phyloP scores from a whole-genome alignment of 306 rosid genomes.

The Vigna radiata region DNA sequence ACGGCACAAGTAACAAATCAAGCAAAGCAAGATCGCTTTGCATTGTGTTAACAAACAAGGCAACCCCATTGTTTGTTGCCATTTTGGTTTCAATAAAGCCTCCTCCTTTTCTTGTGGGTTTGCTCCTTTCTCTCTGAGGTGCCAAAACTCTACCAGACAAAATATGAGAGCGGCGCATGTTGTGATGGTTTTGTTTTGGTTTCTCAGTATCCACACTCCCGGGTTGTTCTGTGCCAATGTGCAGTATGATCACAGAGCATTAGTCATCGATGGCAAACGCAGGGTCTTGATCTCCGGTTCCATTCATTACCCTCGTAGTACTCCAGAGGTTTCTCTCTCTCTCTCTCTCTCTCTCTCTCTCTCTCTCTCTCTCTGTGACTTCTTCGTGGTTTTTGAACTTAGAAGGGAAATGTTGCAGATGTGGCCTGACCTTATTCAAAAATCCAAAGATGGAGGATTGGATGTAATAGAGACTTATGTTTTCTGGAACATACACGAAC shows the following conservation, averaged over 20 bases:
- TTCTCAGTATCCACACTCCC: slow-evolving; percentile 53
- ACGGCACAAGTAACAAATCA: slow-evolving; percentile 8
- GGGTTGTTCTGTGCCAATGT: slow-evolving; percentile 64
- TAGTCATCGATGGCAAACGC: slow-evolving; percentile 88
- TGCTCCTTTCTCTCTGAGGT: slow-evolving; percentile 7
- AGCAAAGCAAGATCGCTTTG: slow-evolving; percentile 2
- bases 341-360: neutral
- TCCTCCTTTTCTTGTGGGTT: slow-evolving; percentile 29
- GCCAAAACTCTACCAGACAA: neutral
- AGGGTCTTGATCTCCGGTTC: slow-evolving; percentile 89
- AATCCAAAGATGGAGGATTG: slow-evolving; percentile 94
- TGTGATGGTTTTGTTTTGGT: slow-evolving; percentile 44
- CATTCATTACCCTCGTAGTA: slow-evolving; percentile 97
- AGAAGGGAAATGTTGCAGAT: slow-evolving; percentile 58
- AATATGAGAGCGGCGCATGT: slow-evolving; percentile 53
- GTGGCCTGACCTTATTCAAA: slow-evolving; percentile 97
- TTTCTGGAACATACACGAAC: slow-evolving; percentile 93
- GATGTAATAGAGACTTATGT: slow-evolving; percentile 96
- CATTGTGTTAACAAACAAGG: slow-evolving; percentile 16
- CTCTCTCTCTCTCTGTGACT: neutral
- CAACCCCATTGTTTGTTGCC: slow-evolving; percentile 26
- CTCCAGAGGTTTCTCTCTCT: slow-evolving; percentile 69
- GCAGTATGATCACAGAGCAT: slow-evolving; percentile 86
- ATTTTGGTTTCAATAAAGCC: slow-evolving; percentile 35
- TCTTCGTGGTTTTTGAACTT: slow-evolving; percentile 16